Base-by-base conservation (phyloP, 768 basidiomycete genomes). In the Holtermanniella nyarrowii region DNA sequence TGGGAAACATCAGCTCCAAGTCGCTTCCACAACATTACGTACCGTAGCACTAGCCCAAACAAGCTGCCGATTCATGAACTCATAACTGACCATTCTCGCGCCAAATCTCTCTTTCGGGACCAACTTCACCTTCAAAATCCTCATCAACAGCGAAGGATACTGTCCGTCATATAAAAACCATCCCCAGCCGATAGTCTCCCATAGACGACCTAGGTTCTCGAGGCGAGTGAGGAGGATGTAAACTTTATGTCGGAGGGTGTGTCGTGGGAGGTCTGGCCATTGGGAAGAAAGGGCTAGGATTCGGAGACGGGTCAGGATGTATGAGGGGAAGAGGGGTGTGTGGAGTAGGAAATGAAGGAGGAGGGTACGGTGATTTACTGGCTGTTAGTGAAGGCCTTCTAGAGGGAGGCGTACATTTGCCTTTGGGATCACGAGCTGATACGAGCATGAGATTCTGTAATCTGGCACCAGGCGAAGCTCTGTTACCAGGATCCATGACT, bases 41-140 rank as follows among this genome's bases (percentile, higher is more conserved):
- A 93, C 93, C 5, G 95, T 97, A 70, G 97, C 93, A 0, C 89
- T 87, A 66, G 91, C 88, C 95, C 95, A 99, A 49, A 99, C 95
- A 79, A 99, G 86, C 71, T 97, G 93, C 59, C 95, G 85, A 63
- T 97, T 96, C 88, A 97, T 93, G 64, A 90, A 97, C 65, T 97
- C 95, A 72, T 95, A 99, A 64, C 87, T 93, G 46, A 97, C 86
- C 60, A 91, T 84, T 16, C 86, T 80, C 55, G 80, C 82, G 27
- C 82, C 77, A 26, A 83, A 78, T 40, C 77, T 74, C 26, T 81
- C 79, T 0, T 85, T 77, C 3, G 91, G 84, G 0, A 83, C 78
- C 2, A 96, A 79, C 25, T 77, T 76, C 76, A 99, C 79, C 22
- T 76, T 72, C 14, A 96, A 75, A 20, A 95, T 56, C 44, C 95